Evolutionary conservation across 2,329 filamentous ascomycete species (phyloP), one percentile per base, ranked within the genome.

Genomic region (Aspergillus sp.): DNA sequence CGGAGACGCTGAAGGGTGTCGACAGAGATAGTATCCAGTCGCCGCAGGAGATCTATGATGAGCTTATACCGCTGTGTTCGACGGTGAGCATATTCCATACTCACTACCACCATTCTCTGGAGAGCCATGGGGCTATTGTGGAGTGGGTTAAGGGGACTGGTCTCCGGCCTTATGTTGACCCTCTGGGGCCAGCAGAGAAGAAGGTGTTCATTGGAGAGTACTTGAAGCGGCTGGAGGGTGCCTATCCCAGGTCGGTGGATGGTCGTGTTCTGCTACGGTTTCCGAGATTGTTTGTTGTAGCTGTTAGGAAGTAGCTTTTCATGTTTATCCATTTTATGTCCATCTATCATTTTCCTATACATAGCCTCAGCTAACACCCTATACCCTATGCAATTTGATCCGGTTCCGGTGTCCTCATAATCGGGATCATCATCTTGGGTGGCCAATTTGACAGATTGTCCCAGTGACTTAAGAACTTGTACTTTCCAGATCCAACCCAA

Each of bases 91-190:
- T 84, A 1, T 85, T 82, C 79, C 74, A 78, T 41, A 81, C 79
- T 1, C 63, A 67, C 38, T 85, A 85, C 55, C 68, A 77, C 22
- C 82, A 85, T 62, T 64, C 76, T 0, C 61, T 85, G 51, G 68
- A 73, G 2, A 73, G 70, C 19, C 79, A 79, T 17, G 55, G 65
- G 11, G 77, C 72, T 1, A 79, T 85, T 40, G 77, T 84, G 5
- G 81, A 84, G 63, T 85, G 82, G 82, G 78, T 85, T 3, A 79
- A 77, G 56, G 79, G 80, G 0, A 83, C 80, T 0, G 82, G 81
- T 0, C 61, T 85, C 57, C 72, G 75, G 57, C 82, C 82, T 0
- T 85, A 75, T 58, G 48, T 85, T 49, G 73, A 83, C 43, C 68
- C 73, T 3, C 68, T 85, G 35, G 64, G 67, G 1, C 59, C 61